Conservation (phyloP, 208 protist genomes). For the Sergeia podlipaevii region DNA sequence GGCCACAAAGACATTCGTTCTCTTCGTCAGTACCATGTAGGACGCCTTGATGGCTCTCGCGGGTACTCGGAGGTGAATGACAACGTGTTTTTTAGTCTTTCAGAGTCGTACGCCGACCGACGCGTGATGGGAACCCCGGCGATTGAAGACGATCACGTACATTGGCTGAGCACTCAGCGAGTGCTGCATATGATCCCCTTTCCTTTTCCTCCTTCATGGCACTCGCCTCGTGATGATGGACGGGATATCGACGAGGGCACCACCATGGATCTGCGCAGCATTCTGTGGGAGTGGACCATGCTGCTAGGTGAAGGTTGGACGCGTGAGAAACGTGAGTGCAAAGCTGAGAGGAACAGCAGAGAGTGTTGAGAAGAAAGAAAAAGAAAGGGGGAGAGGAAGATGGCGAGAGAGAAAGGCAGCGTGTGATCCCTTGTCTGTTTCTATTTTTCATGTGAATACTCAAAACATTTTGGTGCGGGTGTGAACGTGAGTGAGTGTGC, state of each 20-base stretch:
- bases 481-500: no score
- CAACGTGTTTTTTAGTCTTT: slow-evolving; percentile 20
- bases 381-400: no score
- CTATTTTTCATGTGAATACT: no score
- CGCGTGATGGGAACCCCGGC: neutral
- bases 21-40: neutral
- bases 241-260: slow-evolving; percentile 49
- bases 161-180: slow-evolving; percentile 68
- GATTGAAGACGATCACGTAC: slow-evolving; percentile 73
- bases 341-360: no score
- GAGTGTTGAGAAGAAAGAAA: neutral
- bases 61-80: neutral
- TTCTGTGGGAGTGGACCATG: slow-evolving; percentile 42
- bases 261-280: slow-evolving; percentile 24
- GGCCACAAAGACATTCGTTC: neutral
- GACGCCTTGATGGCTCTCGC: neutral
- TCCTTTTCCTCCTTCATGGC: slow-evolving; percentile 70
- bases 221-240: slow-evolving; percentile 45
- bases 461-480: no score
- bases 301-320: slow-evolving; percentile 40
- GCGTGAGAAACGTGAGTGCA: no score
- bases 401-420: no score
- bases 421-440: no score
- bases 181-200: slow-evolving; percentile 72
- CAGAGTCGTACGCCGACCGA: neutral